These are phyloP conservation scores for Tilletiopsis washingtonensis DNA, from an alignment of 1,284 basidiomycete genomes.

Conservation along the genomic window DNA sequence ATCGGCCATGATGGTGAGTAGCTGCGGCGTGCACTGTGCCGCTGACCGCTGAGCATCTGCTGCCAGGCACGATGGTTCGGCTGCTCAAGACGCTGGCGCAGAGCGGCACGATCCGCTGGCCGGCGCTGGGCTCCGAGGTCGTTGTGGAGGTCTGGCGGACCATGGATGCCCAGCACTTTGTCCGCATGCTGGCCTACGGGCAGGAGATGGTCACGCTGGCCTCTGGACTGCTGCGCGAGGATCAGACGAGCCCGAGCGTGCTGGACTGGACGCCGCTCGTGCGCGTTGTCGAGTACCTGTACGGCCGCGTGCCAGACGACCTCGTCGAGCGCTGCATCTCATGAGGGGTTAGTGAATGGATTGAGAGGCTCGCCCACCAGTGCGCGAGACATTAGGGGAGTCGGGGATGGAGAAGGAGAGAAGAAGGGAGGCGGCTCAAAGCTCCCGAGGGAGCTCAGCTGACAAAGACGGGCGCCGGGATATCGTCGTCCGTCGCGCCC, in stretches of 20 bases:
- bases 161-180: slow-evolving; percentile 2
- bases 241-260: neutral
- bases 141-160: slow-evolving; percentile 19
- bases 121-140: slow-evolving; percentile 22
- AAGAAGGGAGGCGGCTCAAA: too few species aligned
- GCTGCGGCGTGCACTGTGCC: too few species aligned
- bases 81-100: slow-evolving; percentile 23
- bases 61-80: slow-evolving; percentile 33
- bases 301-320: slow-evolving; percentile 17
- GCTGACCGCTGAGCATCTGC: too few species aligned
- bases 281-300: slow-evolving; percentile 17
- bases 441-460: too few species aligned
- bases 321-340: slow-evolving; percentile 5
- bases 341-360: too few species aligned
- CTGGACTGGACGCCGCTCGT: slow-evolving; percentile 13
- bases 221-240: neutral
- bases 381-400: too few species aligned
- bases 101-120: slow-evolving; percentile 18
- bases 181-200: slow-evolving; percentile 16
- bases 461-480: too few species aligned
- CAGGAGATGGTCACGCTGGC: slow-evolving; percentile 13
- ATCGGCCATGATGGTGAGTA: slow-evolving; percentile 33
- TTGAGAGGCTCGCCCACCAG: too few species aligned
- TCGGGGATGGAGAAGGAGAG: too few species aligned
- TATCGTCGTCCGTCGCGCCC: too few species aligned